Evolutionary conservation across 495 filamentous ascomycete genomes (phyloP).

Genomic region (Cetradonia linearis): DNA sequence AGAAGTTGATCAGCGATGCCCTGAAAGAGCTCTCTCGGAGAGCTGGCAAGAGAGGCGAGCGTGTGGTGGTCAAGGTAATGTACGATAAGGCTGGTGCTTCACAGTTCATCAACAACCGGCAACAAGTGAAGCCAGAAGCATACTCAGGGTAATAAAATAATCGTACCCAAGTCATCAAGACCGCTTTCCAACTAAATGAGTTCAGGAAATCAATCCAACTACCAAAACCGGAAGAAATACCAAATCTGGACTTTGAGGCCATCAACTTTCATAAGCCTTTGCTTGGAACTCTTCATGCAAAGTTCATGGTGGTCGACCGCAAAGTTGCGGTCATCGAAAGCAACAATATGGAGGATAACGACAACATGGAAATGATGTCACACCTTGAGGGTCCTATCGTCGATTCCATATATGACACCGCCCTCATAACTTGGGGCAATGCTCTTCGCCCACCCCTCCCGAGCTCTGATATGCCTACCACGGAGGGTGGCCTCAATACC

Average conservation of each 20-base stretch:
- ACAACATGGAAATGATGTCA: constrained; percentile 72
- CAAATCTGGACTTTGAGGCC: constrained; percentile 60
- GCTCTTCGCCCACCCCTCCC: constrained; percentile 52
- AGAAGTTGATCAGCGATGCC: constrained; percentile 55
- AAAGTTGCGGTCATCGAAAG: constrained; percentile 57
- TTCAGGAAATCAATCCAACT: constrained; percentile 36
- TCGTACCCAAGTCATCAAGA: neutral
- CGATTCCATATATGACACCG: constrained; percentile 62
- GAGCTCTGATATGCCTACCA: constrained; percentile 42
- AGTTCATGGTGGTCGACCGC: constrained; percentile 68
- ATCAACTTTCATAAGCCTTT: constrained; percentile 64
- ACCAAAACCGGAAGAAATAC: constrained; percentile 52
- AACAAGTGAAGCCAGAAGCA: constrained; percentile 45
- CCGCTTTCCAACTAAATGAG: neutral
- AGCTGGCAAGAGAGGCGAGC: constrained; percentile 47
- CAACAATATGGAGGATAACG: constrained; percentile 69
- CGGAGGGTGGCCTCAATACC: constrained; percentile 12
- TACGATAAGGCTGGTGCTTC: constrained; percentile 58
- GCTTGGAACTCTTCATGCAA: constrained; percentile 67
- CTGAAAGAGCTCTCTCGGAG: constrained; percentile 56
- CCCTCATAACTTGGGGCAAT: constrained; percentile 61
- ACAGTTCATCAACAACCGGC: constrained; percentile 49
- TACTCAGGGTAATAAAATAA: constrained; percentile 41
- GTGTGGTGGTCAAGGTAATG: constrained; percentile 59
- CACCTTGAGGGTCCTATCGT: constrained; percentile 69